Evolutionary conservation across 2,329 filamentous ascomycete species (phyloP).

Genomic region (Aciculosporium take): DNA sequence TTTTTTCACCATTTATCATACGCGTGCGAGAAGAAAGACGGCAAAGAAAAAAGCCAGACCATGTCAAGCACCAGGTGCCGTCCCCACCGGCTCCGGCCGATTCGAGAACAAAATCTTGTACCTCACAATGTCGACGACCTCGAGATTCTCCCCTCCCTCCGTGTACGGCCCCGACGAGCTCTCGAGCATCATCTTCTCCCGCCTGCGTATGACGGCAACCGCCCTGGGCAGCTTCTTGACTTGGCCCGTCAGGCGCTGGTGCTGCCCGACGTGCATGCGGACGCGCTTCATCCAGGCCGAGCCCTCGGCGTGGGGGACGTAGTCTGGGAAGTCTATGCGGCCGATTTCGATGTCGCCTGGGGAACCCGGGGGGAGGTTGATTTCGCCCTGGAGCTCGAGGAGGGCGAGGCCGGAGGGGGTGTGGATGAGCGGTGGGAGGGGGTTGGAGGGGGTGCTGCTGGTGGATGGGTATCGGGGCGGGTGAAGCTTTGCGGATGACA

Average conservation of each 20-base stretch:
- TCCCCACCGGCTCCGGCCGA: conserved; percentile 73
- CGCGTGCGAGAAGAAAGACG: neutral
- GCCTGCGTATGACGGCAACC: conserved; percentile 60
- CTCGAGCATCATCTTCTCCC: conserved; percentile 29
- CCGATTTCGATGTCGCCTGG: conserved; percentile 38
- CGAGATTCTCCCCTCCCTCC: conserved; percentile 39
- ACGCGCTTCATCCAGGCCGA: conserved; percentile 81
- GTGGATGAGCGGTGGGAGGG: conserved; percentile 69
- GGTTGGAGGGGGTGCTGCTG: conserved; percentile 26
- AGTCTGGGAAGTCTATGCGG: conserved; percentile 64
- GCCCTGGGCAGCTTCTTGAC: conserved; percentile 73
- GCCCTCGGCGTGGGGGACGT: conserved; percentile 32
- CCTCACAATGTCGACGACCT: conserved; percentile 77
- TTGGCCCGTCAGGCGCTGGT: conserved; percentile 81
- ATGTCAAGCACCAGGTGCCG: conserved; percentile 5
- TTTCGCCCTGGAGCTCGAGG: conserved; percentile 80
- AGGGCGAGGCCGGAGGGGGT: conserved; percentile 82
- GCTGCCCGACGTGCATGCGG: conserved; percentile 74
- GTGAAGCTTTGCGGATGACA: conserved; percentile 27
- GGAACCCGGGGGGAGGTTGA: conserved; percentile 51
- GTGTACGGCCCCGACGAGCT: conserved; percentile 23
- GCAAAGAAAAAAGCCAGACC: too few species aligned
- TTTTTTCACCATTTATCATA: too few species aligned
- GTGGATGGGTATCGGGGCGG: conserved; percentile 18
- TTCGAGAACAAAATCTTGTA: conserved; percentile 76